Evolutionary conservation across 2,329 filamentous ascomycete species (phyloP).

Genomic region (Anthostomella pinea): DNA sequence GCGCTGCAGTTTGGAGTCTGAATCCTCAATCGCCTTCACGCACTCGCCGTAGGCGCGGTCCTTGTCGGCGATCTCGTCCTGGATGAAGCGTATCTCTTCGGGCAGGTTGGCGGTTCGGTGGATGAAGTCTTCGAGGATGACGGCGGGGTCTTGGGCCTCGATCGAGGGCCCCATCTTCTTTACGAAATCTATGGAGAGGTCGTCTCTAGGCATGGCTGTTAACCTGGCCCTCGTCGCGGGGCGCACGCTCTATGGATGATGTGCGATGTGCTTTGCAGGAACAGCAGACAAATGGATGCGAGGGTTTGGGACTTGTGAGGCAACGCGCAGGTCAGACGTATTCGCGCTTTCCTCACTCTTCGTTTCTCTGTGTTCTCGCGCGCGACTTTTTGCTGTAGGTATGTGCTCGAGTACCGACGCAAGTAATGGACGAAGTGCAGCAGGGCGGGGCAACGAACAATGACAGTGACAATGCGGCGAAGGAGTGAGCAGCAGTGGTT

Average conservation of each 20-base stretch:
- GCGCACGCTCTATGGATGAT: slow-evolving; percentile 19
- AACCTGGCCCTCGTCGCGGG: slow-evolving; percentile 40
- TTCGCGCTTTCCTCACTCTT: slow-evolving; percentile 36
- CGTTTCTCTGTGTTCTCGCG: slow-evolving; percentile 17
- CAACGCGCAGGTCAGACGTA: slow-evolving; percentile 2
- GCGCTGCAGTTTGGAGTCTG: slow-evolving; percentile 74
- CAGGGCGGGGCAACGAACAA: not conserved
- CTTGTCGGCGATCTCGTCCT: slow-evolving; percentile 80
- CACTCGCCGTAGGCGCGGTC: slow-evolving; percentile 70
- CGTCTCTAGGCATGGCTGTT: slow-evolving; percentile 71
- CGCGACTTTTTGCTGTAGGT: not conserved
- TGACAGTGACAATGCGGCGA: not conserved
- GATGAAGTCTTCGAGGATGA: slow-evolving; percentile 77
- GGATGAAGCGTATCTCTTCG: slow-evolving; percentile 77
- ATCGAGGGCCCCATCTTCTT: slow-evolving; percentile 59
- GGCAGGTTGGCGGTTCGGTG: slow-evolving; percentile 74
- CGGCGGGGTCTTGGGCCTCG: slow-evolving; percentile 61
- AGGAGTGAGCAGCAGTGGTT: not conserved
- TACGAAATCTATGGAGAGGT: slow-evolving; percentile 68
- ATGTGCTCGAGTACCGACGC: too few relatives aligned
- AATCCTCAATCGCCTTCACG: slow-evolving; percentile 65
- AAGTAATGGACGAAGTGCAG: too few relatives aligned
- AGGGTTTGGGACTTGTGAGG: slow-evolving; percentile 7
- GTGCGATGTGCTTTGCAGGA: slow-evolving; percentile 4
- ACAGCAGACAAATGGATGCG: slow-evolving; percentile 2